A percentile compares a stretch with the other conserved stretches of the same genome.
Evolutionary conservation across 2,329 filamentous ascomycete genomes (phyloP).

Genomic region (Paecilomyces sp.): DNA sequence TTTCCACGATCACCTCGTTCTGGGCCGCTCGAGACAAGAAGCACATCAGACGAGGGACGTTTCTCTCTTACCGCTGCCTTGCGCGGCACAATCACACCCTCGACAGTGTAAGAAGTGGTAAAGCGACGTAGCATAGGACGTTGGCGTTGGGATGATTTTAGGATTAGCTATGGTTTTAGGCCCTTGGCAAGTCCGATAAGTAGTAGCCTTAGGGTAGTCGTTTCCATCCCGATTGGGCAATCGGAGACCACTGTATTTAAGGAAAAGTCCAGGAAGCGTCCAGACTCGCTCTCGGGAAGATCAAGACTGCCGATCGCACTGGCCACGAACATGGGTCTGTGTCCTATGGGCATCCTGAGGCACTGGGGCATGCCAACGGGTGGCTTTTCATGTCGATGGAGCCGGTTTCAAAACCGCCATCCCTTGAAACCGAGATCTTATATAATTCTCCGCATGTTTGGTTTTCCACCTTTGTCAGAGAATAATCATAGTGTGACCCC

Average conservation of each 20-base stretch:
- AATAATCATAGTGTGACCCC: neutral
- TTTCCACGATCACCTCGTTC: neutral
- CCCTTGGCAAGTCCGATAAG: neutral
- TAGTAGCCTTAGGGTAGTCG: neutral
- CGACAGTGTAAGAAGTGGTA: neutral
- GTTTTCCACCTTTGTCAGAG: neutral
- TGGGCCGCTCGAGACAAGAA: neutral
- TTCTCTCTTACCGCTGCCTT: neutral
- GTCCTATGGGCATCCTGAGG: neutral
- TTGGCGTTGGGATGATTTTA: neutral
- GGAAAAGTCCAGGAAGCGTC: neutral
- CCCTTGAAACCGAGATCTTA: neutral
- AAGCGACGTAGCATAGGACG: neutral
- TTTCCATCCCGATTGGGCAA: neutral
- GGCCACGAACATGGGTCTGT: neutral
- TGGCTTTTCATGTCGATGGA: neutral
- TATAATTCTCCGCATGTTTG: neutral
- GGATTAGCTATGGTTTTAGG: neutral
- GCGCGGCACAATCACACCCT: neutral
- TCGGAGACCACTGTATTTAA: neutral
- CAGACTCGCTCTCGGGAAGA: neutral
- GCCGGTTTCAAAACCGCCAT: neutral
- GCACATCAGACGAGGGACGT: neutral
- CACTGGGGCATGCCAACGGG: neutral
- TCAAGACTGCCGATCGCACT: neutral